A percentile compares a stretch with the other conserved stretches of the same genome.
Conservation (phyloP, 345 rosid species). For the Pseudoturritis turrita region DNA sequence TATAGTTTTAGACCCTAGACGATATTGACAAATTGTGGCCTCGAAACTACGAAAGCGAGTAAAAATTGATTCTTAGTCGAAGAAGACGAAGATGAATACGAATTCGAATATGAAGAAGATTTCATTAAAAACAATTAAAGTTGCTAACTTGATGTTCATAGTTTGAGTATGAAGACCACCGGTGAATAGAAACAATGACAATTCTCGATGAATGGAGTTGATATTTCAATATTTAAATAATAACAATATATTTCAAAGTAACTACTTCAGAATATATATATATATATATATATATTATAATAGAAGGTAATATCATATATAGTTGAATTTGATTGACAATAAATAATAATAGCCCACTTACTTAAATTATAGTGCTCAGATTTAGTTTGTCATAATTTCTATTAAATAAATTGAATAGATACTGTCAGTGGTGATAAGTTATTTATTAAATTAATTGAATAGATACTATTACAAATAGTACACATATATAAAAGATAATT, state of each 20-base stretch:
- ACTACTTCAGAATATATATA: too few species aligned
- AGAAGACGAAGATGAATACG: neutral
- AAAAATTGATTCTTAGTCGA: neutral
- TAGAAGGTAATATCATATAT: neutral
- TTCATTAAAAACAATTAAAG: neutral
- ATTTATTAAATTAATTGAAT: too few species aligned
- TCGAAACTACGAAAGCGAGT: too few species aligned
- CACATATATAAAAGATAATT: too few species aligned
- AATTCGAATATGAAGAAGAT: neutral
- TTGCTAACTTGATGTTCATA: constrained; percentile 11
- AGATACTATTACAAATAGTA: neutral
- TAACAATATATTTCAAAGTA: neutral
- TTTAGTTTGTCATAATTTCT: too few species aligned
- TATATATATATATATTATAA: too few species aligned
- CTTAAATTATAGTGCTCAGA: neutral
- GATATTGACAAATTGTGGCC: too few species aligned
- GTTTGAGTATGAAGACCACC: neutral
- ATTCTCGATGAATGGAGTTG: neutral
- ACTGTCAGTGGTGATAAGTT: neutral
- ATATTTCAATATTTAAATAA: too few species aligned
- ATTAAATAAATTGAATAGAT: neutral
- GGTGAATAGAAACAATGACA: neutral
- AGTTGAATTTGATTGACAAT: neutral
- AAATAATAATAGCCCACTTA: neutral
- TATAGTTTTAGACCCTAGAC: too few species aligned